Evolutionary conservation across 768 basidiomycete genomes (phyloP), one percentile per base, ranked within the genome.

Genomic region (Pleurotus pulmonarius): DNA sequence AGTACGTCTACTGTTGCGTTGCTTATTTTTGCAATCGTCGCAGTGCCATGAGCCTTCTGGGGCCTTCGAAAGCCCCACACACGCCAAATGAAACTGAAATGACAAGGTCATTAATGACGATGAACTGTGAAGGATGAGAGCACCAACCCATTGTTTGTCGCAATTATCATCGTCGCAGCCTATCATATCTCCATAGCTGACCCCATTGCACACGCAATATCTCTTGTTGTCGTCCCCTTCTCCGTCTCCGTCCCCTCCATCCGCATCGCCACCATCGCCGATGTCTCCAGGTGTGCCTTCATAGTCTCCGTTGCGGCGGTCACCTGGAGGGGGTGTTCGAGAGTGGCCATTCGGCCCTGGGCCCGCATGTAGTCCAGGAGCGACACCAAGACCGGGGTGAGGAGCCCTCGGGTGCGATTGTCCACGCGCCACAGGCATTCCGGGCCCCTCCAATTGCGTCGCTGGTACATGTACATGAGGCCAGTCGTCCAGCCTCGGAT

Each of bases 141-240:
- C 5, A 86, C 90, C 67, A 62, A 95, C 94, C 94, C 94, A 97
- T 87, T 95, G 93, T 57, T 78, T 77, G 63, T 87, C 84, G 72
- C 94, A 96, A 45, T 79, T 76, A 15, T 76, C 73, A 63, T 87
- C 90, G 68, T 97, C 94, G 68, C 94, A 97, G 20, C 87, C 94
- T 63, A 97, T 91, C 94, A 97, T 96, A 73, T 94, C 89, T 38
- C 94, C 94, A 63, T 88, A 94, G 65, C 91, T 93, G 58, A 85
- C 79, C 15, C 88, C 76, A 61, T 90, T 79, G 69, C 94, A 98
- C 75, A 86, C 80, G 71, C 94, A 98, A 66, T 98, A 96, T 12
- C 80, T 79, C 63, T 77, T 82, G 52, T 80, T 75, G 64, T 79
- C 89, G 41, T 86, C 90, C 9, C 72, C 80, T 45, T 82, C 83